A percentile compares a stretch with the other conserved stretches of the same genome.
phyloP scores from a whole-genome alignment of 495 filamentous ascomycete genomes.

The Aspergillus funiculosus region DNA sequence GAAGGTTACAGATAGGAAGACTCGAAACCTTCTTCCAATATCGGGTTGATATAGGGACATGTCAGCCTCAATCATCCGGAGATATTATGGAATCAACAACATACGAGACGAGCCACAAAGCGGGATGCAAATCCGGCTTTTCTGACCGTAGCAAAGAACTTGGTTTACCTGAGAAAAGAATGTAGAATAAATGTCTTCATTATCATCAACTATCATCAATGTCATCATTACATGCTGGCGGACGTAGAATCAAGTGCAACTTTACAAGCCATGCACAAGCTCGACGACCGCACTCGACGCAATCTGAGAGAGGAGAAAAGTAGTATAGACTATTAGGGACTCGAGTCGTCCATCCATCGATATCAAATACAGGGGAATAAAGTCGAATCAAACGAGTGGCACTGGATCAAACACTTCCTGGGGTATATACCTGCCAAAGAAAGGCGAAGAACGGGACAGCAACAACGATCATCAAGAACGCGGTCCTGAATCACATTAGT shows the following conservation, averaged over 20 bases:
- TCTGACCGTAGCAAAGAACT: no score
- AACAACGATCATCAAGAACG: conserved; percentile 32
- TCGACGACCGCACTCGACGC: conserved; percentile 9
- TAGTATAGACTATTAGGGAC: conserved; percentile 22
- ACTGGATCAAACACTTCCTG: conserved; percentile 19
- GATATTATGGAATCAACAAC: no score
- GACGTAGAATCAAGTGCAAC: conserved; percentile 4
- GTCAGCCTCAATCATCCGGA: no score
- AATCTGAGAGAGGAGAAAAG: conserved; percentile 21
- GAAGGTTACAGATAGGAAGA: no score
- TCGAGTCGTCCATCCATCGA: conserved; percentile 13
- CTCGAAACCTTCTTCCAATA: no score
- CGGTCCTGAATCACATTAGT: conserved; percentile 33
- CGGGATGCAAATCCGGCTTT: no score
- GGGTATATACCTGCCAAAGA: conserved; percentile 29
- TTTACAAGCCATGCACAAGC: conserved; percentile 5
- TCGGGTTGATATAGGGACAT: no score
- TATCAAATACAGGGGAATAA: conserved; percentile 43
- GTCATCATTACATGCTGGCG: conserved; percentile 16
- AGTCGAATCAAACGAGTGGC: conserved; percentile 25
- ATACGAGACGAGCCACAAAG: no score
- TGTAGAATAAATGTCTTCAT: conserved; percentile 15
- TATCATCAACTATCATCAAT: conserved; percentile 19
- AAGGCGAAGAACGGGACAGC: conserved; percentile 27
- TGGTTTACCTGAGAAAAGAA: neutral